phyloP scores from a whole-genome alignment of 805 yeast species.

The Yarrowia sp. region DNA sequence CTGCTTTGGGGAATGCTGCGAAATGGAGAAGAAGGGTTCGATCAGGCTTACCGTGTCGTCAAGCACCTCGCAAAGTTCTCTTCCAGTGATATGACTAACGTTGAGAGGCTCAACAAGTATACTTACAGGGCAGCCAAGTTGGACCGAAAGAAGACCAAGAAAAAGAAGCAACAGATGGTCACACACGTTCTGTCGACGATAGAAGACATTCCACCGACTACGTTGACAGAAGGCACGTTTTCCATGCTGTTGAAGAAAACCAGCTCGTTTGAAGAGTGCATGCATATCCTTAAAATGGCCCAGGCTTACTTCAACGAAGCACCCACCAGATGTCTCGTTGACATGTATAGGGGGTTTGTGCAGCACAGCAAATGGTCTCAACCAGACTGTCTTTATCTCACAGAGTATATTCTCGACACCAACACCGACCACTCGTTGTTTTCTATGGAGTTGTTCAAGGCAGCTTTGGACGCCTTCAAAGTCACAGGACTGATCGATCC shows the following conservation, averaged over 20 bases:
- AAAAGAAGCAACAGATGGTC: neutral
- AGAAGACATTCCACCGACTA: neutral
- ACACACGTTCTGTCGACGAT: neutral
- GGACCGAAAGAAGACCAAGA: neutral
- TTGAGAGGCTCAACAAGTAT: neutral
- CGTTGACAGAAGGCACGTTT: conserved; percentile 10
- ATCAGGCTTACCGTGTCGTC: neutral
- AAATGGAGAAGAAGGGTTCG: neutral
- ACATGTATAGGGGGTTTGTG: conserved; percentile 7
- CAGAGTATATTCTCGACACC: neutral
- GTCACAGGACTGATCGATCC: neutral
- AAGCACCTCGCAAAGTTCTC: neutral
- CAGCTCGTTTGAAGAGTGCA: neutral
- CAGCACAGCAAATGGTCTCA: neutral
- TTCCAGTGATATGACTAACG: conserved; percentile 7
- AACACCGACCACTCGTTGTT: neutral
- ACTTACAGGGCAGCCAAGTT: neutral
- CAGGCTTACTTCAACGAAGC: conserved; percentile 5
- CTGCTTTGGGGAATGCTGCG: conserved; percentile 20
- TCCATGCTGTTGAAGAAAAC: neutral
- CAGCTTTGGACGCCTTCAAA: conserved; percentile 14
- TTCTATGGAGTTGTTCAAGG: neutral
- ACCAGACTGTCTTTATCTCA: neutral
- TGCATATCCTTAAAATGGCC: neutral
- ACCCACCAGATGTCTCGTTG: conserved; percentile 4